These are phyloP conservation scores for Alternaria panax DNA, from an alignment of 2,329 filamentous ascomycete species.

Conservation along the genomic window DNA sequence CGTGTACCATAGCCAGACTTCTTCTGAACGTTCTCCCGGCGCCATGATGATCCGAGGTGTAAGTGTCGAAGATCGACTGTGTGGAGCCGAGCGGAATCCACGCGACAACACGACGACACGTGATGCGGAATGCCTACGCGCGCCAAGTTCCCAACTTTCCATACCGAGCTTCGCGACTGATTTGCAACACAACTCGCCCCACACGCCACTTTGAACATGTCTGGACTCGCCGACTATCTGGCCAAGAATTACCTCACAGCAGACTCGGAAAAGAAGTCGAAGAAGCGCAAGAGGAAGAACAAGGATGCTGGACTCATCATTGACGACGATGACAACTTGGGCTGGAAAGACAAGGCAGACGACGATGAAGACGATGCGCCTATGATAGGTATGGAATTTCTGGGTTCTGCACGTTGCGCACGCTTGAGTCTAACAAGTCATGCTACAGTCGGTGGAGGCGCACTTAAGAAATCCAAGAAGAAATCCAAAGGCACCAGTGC, in stretches of 20 bases:
- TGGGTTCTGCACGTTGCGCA: conserved; percentile 18
- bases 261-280: conserved; percentile 61
- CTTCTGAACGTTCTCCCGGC: conserved; percentile 66
- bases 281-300: conserved; percentile 60
- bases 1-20: conserved; percentile 75
- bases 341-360: conserved; percentile 59
- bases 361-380: conserved; percentile 65
- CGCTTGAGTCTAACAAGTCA: conserved; percentile 23
- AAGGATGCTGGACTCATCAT: conserved; percentile 54
- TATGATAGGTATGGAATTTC: conserved; percentile 46
- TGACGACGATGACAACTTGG: conserved; percentile 62
- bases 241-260: conserved; percentile 88
- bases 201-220: conserved; percentile 54
- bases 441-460: conserved; percentile 44
- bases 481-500: conserved; percentile 53
- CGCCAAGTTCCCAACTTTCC: conserved; percentile 19
- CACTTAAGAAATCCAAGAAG: conserved; percentile 66
- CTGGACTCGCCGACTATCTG: conserved; percentile 78
- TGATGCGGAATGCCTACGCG: conserved; percentile 1
- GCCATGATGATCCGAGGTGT: conserved; percentile 59
- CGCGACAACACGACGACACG: conserved; percentile 40
- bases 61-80: conserved; percentile 4
- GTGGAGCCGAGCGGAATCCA: conserved; percentile 8
- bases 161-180: conserved; percentile 5
- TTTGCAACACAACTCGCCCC: conserved; percentile 11